Conservation (phyloP, 176 grass and related monocot species). For the Oryza glaberrima region DNA sequence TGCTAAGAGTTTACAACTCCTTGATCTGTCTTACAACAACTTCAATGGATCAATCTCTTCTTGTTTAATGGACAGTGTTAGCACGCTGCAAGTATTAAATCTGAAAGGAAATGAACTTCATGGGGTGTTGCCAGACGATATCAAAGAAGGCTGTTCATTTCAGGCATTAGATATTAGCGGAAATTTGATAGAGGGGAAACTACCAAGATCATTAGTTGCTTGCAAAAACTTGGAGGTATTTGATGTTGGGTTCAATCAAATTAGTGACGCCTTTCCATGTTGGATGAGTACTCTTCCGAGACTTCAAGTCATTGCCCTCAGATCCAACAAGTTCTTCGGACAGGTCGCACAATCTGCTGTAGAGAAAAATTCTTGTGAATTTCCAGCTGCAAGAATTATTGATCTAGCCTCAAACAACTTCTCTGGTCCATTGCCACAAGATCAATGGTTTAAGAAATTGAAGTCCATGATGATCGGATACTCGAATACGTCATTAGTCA, state of each 20-base stretch:
- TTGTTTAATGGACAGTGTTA: conserved; percentile 20
- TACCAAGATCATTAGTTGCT: conserved; percentile 15
- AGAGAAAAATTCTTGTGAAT: neutral
- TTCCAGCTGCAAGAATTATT: neutral
- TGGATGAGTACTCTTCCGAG: conserved; percentile 17
- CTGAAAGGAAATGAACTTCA: conserved; percentile 13
- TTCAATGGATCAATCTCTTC: conserved; percentile 32
- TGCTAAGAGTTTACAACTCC: neutral
- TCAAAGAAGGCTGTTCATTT: neutral
- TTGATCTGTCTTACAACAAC: conserved; percentile 43
- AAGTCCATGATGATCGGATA: conserved; percentile 1
- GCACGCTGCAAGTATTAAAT: neutral
- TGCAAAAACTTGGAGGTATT: conserved; percentile 13
- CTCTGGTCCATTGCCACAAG: conserved; percentile 29
- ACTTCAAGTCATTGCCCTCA: conserved; percentile 29
- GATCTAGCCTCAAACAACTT: conserved; percentile 52
- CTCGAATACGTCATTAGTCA: conserved; percentile 12
- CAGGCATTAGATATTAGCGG: conserved; percentile 14
- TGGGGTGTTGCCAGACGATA: neutral
- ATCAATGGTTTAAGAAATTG: conserved; percentile 21
- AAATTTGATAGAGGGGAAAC: neutral
- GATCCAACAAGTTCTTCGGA: conserved; percentile 19
- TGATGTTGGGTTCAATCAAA: conserved; percentile 24
- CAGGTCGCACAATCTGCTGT: neutral
- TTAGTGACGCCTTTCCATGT: conserved; percentile 36